Conservation (phyloP, 352 stramenopile species). For the Pythium monospermum region DNA sequence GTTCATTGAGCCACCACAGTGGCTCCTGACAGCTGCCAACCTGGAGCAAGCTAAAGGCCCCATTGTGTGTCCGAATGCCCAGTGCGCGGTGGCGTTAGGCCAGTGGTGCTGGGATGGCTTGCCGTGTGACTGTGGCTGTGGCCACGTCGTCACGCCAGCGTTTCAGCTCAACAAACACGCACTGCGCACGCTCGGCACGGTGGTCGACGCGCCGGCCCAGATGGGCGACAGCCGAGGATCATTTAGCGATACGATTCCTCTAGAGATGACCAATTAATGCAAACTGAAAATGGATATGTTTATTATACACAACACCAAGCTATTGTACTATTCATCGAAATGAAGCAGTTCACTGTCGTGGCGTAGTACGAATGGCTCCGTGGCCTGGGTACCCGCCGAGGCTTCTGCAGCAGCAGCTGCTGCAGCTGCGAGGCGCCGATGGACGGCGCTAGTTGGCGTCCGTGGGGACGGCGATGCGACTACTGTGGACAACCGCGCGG, state of each 20-base stretch:
- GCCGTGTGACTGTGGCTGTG: conserved; percentile 27
- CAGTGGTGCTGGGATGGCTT: conserved; percentile 11
- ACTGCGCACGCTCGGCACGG: conserved; percentile 44
- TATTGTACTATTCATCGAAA: conserved; percentile 22
- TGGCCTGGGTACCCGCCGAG: background rate
- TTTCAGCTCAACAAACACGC: conserved; percentile 49
- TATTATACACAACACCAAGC: too few relatives aligned
- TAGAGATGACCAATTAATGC: too few relatives aligned
- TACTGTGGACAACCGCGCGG: background rate
- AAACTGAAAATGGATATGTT: too few relatives aligned
- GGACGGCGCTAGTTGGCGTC: background rate
- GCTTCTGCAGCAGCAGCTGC: conserved; percentile 3
- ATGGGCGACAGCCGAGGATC: background rate
- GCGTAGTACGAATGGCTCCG: background rate
- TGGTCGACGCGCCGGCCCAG: conserved; percentile 19
- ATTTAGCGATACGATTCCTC: background rate
- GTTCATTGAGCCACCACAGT: conserved; percentile 12
- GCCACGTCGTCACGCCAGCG: conserved; percentile 24
- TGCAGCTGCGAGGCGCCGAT: conserved; percentile 4
- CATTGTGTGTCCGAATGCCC: conserved; percentile 15
- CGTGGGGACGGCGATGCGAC: conserved; percentile 1
- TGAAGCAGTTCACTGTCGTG: conserved; percentile 40
- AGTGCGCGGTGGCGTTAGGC: conserved; percentile 5
- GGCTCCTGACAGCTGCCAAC: conserved; percentile 8
- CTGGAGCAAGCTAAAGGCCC: background rate